A percentile compares a stretch with the other conserved stretches of the same genome.
These are phyloP conservation scores for Dictyostelium intermedium DNA, from an alignment of 78 protist species.

Conservation along the genomic window DNA sequence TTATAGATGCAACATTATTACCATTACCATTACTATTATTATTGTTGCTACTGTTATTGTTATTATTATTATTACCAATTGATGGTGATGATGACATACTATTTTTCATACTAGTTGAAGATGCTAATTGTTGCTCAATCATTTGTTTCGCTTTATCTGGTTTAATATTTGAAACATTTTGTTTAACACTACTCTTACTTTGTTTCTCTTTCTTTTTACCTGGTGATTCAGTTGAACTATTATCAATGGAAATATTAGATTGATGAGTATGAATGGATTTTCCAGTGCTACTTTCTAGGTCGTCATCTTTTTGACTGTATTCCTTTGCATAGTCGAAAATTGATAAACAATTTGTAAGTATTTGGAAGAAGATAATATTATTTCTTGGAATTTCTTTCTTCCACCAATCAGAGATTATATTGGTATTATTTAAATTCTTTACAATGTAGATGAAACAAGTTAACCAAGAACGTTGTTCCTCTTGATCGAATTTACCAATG, in stretches of 20 bases:
- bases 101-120: neutral
- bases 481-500: neutral
- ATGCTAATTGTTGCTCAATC: conserved; percentile 32
- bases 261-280: conserved; percentile 1
- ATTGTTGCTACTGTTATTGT: neutral
- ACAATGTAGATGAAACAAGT: conserved; percentile 67
- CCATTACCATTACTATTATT: neutral
- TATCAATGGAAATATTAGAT: neutral
- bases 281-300: neutral
- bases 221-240: neutral
- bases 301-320: neutral
- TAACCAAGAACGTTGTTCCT: conserved; percentile 30
- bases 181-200: neutral
- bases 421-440: conserved; percentile 57
- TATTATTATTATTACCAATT: neutral
- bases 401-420: conserved; percentile 77
- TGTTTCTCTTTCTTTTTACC: neutral
- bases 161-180: neutral
- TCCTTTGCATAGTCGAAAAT: conserved; percentile 32
- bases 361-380: conserved; percentile 41
- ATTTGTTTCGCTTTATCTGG: conserved; percentile 31
- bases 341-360: conserved; percentile 11
- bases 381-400: conserved; percentile 37
- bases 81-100: neutral
- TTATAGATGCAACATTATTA: neutral